Percentiles rank a stretch among this genome's conserved stretches.
phyloP scores from a whole-genome alignment of 257 asterid species.

The Anisodus acutangulus region DNA sequence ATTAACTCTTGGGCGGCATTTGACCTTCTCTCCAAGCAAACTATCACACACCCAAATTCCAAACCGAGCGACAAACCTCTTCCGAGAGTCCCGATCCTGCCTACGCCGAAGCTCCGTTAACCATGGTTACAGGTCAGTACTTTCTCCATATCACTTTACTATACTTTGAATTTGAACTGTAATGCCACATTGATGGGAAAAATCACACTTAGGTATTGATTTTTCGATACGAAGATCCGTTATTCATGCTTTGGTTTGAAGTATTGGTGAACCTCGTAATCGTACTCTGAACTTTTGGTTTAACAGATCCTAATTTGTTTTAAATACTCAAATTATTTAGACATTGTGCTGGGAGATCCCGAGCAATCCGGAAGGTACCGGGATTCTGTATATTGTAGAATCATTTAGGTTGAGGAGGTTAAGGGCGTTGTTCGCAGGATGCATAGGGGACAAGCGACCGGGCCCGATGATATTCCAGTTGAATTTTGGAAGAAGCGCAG shows the following conservation, averaged over 20 bases:
- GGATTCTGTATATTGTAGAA: too few relatives aligned
- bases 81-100: conserved; percentile 34
- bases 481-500: too few relatives aligned
- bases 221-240: neutral
- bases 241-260: neutral
- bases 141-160: neutral
- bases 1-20: conserved; percentile 24
- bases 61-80: conserved; percentile 16
- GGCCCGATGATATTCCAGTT: too few relatives aligned
- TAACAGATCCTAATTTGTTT: neutral
- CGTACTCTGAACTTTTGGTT: neutral
- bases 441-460: too few relatives aligned
- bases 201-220: neutral
- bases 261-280: conserved; percentile 5
- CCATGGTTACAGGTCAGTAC: conserved; percentile 37
- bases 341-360: too few relatives aligned
- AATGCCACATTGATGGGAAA: conserved; percentile 8
- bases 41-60: neutral
- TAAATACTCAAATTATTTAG: too few relatives aligned
- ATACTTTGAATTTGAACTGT: neutral
- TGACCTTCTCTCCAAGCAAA: conserved; percentile 39
- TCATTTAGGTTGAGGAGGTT: too few relatives aligned
- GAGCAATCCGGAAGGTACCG: too few relatives aligned
- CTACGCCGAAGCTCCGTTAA: conserved; percentile 22
- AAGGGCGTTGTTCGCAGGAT: too few relatives aligned